Evolutionary conservation across 1,139 yeast species (phyloP).

Genomic region (Kazachstania sp.): DNA sequence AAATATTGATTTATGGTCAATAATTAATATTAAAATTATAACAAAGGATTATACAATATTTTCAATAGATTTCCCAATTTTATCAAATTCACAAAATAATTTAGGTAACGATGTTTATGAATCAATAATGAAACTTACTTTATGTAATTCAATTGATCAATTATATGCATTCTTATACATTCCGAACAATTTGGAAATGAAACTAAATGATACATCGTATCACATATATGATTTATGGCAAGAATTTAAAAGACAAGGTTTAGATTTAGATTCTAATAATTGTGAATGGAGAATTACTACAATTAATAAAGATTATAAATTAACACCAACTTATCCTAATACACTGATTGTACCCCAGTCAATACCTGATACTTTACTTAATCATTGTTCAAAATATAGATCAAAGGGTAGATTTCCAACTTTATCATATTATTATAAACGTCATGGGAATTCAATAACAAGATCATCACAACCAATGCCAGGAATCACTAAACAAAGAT

Average conservation of each 20-base stretch:
- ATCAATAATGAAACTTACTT: slow-evolving; percentile 58
- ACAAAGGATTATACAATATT: slow-evolving; percentile 86
- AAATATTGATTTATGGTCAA: slow-evolving; percentile 40
- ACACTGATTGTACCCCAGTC: slow-evolving; percentile 58
- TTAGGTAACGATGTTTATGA: slow-evolving; percentile 66
- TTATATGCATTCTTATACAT: slow-evolving; percentile 64
- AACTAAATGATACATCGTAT: slow-evolving; percentile 53
- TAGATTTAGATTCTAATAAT: slow-evolving; percentile 26
- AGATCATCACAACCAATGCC: slow-evolving; percentile 91
- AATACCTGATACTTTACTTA: slow-evolving; percentile 72
- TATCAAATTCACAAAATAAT: slow-evolving; percentile 31
- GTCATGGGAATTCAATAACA: slow-evolving; percentile 71
- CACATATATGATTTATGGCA: slow-evolving; percentile 47
- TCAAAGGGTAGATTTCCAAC: slow-evolving; percentile 83
- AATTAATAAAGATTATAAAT: slow-evolving; percentile 55
- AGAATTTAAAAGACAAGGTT: slow-evolving; percentile 65
- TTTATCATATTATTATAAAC: slow-evolving; percentile 62
- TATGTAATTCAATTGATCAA: slow-evolving; percentile 44
- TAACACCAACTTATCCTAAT: slow-evolving; percentile 73
- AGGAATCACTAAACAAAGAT: slow-evolving; percentile 79
- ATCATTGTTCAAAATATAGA: slow-evolving; percentile 76
- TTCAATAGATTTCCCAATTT: slow-evolving; percentile 57
- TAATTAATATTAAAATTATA: slow-evolving; percentile 54
- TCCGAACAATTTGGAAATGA: slow-evolving; percentile 50
- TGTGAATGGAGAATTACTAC: slow-evolving; percentile 60